A percentile compares a stretch with the other conserved stretches of the same genome.
These are phyloP conservation scores for Coemansia sp. DNA, from an alignment of 192 early-diverging fungal genomes.

Conservation along the genomic window DNA sequence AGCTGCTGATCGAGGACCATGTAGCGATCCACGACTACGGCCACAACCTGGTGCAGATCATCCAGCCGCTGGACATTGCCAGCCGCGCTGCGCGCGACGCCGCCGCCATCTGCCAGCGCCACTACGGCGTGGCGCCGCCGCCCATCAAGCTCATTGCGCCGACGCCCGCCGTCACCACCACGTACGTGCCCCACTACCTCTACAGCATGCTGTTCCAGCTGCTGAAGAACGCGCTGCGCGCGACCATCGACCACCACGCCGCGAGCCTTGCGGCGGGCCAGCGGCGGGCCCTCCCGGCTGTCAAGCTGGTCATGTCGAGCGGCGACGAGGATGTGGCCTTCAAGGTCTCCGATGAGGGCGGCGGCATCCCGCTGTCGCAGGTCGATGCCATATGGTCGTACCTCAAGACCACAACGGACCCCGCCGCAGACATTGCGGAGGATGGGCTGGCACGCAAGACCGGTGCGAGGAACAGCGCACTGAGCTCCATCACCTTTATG, in stretches of 20 bases:
- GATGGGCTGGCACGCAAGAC: background rate
- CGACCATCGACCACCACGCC: constrained; percentile 57
- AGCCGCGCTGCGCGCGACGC: constrained; percentile 57
- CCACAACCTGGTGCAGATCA: constrained; percentile 60
- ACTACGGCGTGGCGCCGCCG: constrained; percentile 55
- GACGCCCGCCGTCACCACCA: constrained; percentile 55
- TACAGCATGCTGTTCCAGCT: constrained; percentile 65
- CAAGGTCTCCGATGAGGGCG: constrained; percentile 67
- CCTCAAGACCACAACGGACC: constrained; percentile 34
- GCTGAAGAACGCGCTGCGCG: constrained; percentile 62
- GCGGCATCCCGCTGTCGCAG: constrained; percentile 63
- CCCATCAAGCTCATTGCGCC: constrained; percentile 54
- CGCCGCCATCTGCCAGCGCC: constrained; percentile 48
- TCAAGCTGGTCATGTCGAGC: constrained; percentile 60
- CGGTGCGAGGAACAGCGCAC: constrained; percentile 19
- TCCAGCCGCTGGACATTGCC: constrained; percentile 60
- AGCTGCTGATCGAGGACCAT: constrained; percentile 65
- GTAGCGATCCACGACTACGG: constrained; percentile 60
- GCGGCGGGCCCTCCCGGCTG: constrained; percentile 40
- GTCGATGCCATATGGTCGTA: constrained; percentile 64
- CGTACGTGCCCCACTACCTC: constrained; percentile 62
- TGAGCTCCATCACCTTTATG: constrained; percentile 42
- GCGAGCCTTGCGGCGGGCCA: background rate
- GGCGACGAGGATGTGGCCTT: constrained; percentile 68
- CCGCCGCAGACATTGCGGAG: background rate